phyloP scores from a whole-genome alignment of 192 early-diverging fungal species.

The Helicostylum pulchrum region DNA sequence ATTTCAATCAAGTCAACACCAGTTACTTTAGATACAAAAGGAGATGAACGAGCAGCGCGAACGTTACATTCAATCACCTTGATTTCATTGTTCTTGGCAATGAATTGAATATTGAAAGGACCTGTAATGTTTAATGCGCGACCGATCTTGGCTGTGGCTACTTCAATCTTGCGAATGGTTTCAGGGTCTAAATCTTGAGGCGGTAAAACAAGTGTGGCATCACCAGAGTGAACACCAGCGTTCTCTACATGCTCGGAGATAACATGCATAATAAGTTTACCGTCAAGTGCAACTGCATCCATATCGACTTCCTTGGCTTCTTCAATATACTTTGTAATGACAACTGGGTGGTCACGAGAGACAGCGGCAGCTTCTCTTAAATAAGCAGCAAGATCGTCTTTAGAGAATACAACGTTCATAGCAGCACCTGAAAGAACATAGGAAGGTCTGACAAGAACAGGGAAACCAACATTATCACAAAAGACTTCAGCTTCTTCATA shows the following conservation, averaged over 20 bases:
- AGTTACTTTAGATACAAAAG: conserved; percentile 96
- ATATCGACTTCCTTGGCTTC: conserved; percentile 99
- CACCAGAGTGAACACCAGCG: conserved; percentile 98
- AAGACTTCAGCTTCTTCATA: conserved; percentile 83
- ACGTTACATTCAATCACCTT: conserved; percentile 99
- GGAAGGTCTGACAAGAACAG: conserved; percentile 95
- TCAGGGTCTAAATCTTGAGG: conserved; percentile 94
- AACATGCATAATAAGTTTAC: conserved; percentile 91
- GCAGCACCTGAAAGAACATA: conserved; percentile 99
- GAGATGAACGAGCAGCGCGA: conserved; percentile 94
- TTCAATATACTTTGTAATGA: conserved; percentile 98
- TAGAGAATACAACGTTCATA: conserved; percentile 93
- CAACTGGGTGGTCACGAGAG: conserved; percentile 92
- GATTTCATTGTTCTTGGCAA: conserved; percentile 99
- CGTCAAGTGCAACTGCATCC: conserved; percentile 95
- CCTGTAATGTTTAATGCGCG: conserved; percentile 95
- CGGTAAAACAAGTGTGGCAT: conserved; percentile 93
- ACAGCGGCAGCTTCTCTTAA: conserved; percentile 88
- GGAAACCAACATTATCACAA: conserved; percentile 87
- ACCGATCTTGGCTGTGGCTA: conserved; percentile 88
- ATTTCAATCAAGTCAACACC: conserved; percentile 95
- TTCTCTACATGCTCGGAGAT: conserved; percentile 99
- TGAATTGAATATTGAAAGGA: conserved; percentile 98
- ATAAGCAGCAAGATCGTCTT: conserved; percentile 80
- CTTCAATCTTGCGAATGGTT: conserved; percentile 90